Base-by-base conservation (phyloP, 352 stramenopile species). In the Phytopythium oedochilum region DNA sequence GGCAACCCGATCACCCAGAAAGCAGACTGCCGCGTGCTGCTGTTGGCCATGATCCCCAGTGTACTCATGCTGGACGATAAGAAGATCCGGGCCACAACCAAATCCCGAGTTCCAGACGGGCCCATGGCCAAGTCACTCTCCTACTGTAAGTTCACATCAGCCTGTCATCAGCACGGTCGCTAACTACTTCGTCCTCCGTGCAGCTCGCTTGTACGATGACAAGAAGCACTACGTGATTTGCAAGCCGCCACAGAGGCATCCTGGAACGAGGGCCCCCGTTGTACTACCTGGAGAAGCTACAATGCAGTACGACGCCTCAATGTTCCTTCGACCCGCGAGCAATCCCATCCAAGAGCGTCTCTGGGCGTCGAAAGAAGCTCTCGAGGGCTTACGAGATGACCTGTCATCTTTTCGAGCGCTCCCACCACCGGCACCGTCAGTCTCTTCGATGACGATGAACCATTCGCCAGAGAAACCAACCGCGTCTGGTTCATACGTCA, bases 171-270 rank as follows among this genome's bases (percentile, higher is more conserved):
- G 20, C 28, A 14, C 32, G 15, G 20, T 55, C 45, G 12, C 14
- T 63, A 28, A 53, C 23, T 36, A 40, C 9, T 22, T 40, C 20
- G 5, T 64, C n/a, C 7, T 10, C 8, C 17, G 9, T 23, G 3
- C 38, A 91, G 82, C 77, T 36, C 75, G 79, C 14, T 65, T 92
- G n/a, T 92, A 92, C 28, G 79, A 88, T 34, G 77, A 89, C 47
- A 92, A 88, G 54, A 89, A 92, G 47, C 69, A 88, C 43, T 92
- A 88, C 52, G 57, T 86, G 38, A 80, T 89, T 11, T 69, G 68
- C n/a, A 73, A 78, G 26, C 73, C 81, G 38, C 73, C 54, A 17
- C 63, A 68, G 11, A 53, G 61, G 4, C 73, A 67, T n/a, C 63
- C 66, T 29, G 77, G 68, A 18, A 83, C 73, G 2, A 66, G 34